phyloP scores from a whole-genome alignment of 805 yeast genomes.

The Barnettozyma wickerhamii region DNA sequence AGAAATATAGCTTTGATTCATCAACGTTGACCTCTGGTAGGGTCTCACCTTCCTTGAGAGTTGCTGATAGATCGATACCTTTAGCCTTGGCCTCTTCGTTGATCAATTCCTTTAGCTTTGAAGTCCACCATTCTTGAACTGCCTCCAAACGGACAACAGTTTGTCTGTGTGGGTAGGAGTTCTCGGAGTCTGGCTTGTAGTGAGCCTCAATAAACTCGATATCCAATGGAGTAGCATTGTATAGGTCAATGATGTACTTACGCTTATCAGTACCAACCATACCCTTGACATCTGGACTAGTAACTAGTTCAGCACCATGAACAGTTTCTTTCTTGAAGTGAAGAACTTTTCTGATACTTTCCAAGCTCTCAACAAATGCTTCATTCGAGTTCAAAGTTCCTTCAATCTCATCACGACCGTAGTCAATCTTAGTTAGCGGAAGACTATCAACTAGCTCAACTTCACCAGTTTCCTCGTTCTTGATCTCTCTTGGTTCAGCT shows the following conservation, averaged over 20 bases:
- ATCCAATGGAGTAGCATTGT: slow-evolving; percentile 82
- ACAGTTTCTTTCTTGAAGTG: slow-evolving; percentile 72
- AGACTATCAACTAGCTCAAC: slow-evolving; percentile 31
- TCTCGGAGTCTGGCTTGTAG: slow-evolving; percentile 37
- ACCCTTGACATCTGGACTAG: slow-evolving; percentile 82
- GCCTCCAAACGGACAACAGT: slow-evolving; percentile 82
- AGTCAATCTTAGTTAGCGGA: slow-evolving; percentile 32
- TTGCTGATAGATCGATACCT: slow-evolving; percentile 20
- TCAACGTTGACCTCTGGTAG: slow-evolving; percentile 51
- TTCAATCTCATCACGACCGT: slow-evolving; percentile 69
- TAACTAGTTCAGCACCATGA: slow-evolving; percentile 45
- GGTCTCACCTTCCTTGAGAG: slow-evolving; percentile 29
- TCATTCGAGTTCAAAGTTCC: slow-evolving; percentile 45
- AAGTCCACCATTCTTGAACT: slow-evolving; percentile 83
- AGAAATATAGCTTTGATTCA: slow-evolving; percentile 38
- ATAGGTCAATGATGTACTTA: slow-evolving; percentile 77
- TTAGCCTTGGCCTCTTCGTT: slow-evolving; percentile 31
- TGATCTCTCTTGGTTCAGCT: slow-evolving; percentile 34
- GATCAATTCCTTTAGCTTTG: slow-evolving; percentile 45
- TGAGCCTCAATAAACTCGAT: slow-evolving; percentile 65
- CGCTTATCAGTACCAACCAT: slow-evolving; percentile 82
- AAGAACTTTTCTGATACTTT: slow-evolving; percentile 63
- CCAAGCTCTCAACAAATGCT: slow-evolving; percentile 51
- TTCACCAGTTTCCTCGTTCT: slow-evolving; percentile 38
- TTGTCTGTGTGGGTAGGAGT: slow-evolving; percentile 75